These are phyloP conservation scores for Phytopythium helicoides DNA, from an alignment of 352 stramenopile genomes.

Conservation along the genomic window DNA sequence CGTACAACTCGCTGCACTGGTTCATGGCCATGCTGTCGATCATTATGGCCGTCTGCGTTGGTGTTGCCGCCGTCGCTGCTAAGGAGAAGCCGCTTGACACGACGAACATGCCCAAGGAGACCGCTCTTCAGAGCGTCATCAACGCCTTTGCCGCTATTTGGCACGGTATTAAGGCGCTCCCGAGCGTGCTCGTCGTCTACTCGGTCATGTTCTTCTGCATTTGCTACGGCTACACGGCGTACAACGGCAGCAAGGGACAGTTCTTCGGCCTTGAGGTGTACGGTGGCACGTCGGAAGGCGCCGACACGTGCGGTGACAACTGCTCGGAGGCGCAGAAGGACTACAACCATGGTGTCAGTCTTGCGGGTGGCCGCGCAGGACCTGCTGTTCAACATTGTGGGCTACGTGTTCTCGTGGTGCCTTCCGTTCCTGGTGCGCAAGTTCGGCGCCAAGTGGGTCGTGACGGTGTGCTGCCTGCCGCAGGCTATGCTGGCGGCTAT, in stretches of 20 bases:
- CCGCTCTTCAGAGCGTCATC: conserved; percentile 20
- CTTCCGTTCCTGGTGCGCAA: conserved; percentile 42
- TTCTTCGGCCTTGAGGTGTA: conserved; percentile 60
- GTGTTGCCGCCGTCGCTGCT: conserved; percentile 21
- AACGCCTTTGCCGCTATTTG: conserved; percentile 40
- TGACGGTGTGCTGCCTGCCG: conserved; percentile 33
- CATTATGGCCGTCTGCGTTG: conserved; percentile 41
- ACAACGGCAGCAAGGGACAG: conserved; percentile 60
- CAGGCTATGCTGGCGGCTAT: conserved; percentile 53
- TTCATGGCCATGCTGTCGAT: conserved; percentile 56
- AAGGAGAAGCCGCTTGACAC: conserved; percentile 37
- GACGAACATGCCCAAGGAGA: conserved; percentile 12
- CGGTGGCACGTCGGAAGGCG: conserved; percentile 24
- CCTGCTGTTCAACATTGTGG: conserved; percentile 41
- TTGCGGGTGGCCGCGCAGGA: conserved; percentile 39
- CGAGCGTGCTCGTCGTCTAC: conserved; percentile 28
- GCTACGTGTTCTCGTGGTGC: conserved; percentile 41
- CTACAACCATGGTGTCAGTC: conserved; percentile 50
- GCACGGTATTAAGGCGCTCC: conserved; percentile 31
- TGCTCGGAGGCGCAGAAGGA: conserved; percentile 29
- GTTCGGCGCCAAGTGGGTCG: conserved; percentile 40
- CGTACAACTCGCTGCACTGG: conserved; percentile 37
- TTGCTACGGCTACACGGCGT: conserved; percentile 49
- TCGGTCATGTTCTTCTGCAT: conserved; percentile 38
- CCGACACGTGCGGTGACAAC: conserved; percentile 29